phyloP scores from a whole-genome alignment of 495 filamentous ascomycete species.

The Umbilicaria muhlenbergii region DNA sequence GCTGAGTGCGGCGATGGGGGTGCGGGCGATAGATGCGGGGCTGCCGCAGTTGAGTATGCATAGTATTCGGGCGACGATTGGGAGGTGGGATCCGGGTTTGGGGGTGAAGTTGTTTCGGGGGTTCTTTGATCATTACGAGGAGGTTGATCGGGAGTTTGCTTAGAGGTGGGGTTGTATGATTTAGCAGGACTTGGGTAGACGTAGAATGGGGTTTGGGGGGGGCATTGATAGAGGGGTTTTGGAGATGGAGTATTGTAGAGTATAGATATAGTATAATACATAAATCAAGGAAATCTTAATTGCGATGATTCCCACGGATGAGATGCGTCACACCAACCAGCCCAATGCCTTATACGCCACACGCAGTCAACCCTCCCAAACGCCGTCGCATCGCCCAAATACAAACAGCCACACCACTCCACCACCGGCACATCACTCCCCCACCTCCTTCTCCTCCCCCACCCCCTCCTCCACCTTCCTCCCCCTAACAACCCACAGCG shows the following conservation, averaged over 20 bases:
- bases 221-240: no score
- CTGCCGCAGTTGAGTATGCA: slow-evolving; percentile 94
- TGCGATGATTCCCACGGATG: no score
- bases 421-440: slow-evolving; percentile 6
- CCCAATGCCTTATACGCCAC: no score
- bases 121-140: slow-evolving; percentile 78
- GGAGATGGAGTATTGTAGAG: no score
- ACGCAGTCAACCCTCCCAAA: no score
- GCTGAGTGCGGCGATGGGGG: slow-evolving; percentile 64
- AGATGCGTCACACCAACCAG: no score
- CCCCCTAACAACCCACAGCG: slow-evolving; percentile 19
- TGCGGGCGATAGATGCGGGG: slow-evolving; percentile 77
- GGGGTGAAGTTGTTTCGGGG: slow-evolving; percentile 80
- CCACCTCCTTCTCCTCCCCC: neutral
- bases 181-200: no score
- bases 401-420: neutral
- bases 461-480: slow-evolving; percentile 9
- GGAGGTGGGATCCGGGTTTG: slow-evolving; percentile 71
- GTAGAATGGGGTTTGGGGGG: no score
- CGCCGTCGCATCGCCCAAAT: no score
- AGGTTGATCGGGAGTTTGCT: slow-evolving; percentile 71
- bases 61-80: slow-evolving; percentile 79
- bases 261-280: no score
- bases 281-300: no score
- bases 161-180: no score